Evolutionary conservation across 495 filamentous ascomycete genomes (phyloP).

Genomic region (Glutinoglossum americanum): DNA sequence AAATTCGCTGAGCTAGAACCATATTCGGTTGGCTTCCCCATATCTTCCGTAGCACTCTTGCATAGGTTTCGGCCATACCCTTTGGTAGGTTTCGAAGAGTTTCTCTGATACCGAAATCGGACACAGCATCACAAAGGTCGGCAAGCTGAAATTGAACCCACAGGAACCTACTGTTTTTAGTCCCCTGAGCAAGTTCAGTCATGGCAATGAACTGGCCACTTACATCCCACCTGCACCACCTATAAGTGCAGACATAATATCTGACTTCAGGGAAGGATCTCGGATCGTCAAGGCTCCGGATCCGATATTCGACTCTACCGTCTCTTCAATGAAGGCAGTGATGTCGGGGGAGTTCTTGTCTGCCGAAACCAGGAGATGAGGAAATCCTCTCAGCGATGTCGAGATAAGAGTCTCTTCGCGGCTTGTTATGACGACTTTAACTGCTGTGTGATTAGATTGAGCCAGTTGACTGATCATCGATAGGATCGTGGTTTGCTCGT

Average conservation of each 20-base stretch:
- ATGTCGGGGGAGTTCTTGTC: conserved; percentile 6
- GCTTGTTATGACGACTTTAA: conserved; percentile 9
- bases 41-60: conserved; percentile 9
- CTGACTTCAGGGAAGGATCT: conserved; percentile 1
- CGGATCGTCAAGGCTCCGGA: conserved; percentile 6
- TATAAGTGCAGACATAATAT: conserved; percentile 8
- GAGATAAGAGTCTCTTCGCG: conserved; percentile 3
- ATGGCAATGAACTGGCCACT: not conserved
- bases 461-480: not conserved
- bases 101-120: conserved; percentile 7
- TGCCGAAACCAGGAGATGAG: not conserved
- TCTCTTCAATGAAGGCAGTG: conserved; percentile 5
- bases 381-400: not conserved
- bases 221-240: conserved; percentile 12
- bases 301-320: conserved; percentile 6
- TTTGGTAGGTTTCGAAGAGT: conserved; percentile 9
- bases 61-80: conserved; percentile 11
- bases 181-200: not conserved
- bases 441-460: not conserved
- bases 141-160: conserved; percentile 14
- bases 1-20: not conserved
- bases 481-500: not conserved
- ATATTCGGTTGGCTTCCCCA: not conserved
- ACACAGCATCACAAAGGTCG: conserved; percentile 13
- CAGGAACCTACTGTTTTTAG: conserved; percentile 9